phyloP scores from a whole-genome alignment of 805 yeast genomes.

The Candida piceae region DNA sequence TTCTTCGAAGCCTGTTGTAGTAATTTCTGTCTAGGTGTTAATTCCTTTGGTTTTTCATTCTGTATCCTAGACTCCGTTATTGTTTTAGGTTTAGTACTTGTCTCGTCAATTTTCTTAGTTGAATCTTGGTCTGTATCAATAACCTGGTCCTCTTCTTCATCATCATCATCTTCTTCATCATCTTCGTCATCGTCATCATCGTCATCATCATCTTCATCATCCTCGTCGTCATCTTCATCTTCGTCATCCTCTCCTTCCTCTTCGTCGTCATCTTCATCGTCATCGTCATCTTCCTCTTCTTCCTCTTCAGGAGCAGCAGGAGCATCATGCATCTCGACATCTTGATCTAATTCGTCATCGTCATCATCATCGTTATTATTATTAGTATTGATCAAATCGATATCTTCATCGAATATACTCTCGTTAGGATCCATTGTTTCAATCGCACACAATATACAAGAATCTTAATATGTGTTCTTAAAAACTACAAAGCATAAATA shows the following conservation, averaged over 20 bases:
- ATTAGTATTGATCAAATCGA: conserved; percentile 14
- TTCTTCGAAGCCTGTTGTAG: conserved; percentile 45
- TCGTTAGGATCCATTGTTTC: conserved; percentile 20
- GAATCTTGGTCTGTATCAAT: conserved; percentile 19
- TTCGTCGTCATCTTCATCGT: conserved; percentile 20
- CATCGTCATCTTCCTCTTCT: conserved; percentile 21
- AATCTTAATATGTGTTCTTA: too few relatives aligned
- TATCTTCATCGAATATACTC: conserved; percentile 23
- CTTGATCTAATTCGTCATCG: conserved; percentile 21
- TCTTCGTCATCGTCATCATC: conserved; percentile 27
- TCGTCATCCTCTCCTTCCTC: conserved; percentile 24
- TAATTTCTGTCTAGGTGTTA: conserved; percentile 19
- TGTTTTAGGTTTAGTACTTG: neutral
- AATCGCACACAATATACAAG: too few relatives aligned
- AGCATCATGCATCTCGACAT: conserved; percentile 3
- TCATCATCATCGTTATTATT: conserved; percentile 9
- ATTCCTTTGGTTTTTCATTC: conserved; percentile 1
- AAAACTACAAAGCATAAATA: too few relatives aligned
- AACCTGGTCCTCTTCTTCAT: conserved; percentile 18
- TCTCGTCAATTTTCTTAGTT: conserved; percentile 13
- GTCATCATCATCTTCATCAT: conserved; percentile 26
- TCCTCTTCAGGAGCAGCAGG: conserved; percentile 8
- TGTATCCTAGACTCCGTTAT: conserved; percentile 2
- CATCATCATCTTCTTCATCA: conserved; percentile 19
- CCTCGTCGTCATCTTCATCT: conserved; percentile 22